Percentiles rank a stretch among this genome's conserved stretches.
Evolutionary conservation across 2,329 filamentous ascomycete species (phyloP).

Genomic region (Cordyceps fumosorosea): DNA sequence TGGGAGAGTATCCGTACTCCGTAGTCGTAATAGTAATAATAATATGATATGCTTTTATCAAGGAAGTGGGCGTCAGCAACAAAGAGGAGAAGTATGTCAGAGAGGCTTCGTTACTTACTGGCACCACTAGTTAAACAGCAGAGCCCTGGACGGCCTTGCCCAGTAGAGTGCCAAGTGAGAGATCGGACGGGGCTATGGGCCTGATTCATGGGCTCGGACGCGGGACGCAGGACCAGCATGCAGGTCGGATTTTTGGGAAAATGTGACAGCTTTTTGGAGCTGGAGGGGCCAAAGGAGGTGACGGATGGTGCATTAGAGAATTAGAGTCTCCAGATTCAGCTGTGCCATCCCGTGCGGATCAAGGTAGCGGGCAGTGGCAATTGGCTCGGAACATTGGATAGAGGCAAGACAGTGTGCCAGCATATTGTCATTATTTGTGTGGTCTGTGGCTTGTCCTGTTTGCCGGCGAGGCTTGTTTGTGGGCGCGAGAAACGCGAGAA

Average conservation of each 20-base stretch:
- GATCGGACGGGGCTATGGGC: slow-evolving; percentile 6
- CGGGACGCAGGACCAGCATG: not conserved
- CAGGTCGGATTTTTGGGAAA: not conserved
- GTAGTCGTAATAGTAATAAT: not conserved
- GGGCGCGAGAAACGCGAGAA: not conserved
- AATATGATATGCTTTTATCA: not conserved
- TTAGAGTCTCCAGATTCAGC: slow-evolving; percentile 4
- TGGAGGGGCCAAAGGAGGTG: not conserved
- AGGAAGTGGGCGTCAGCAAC: not conserved
- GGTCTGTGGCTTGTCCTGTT: not conserved
- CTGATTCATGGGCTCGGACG: slow-evolving; percentile 10
- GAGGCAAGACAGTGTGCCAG: not conserved
- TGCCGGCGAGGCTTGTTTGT: not conserved
- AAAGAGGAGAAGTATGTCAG: no score
- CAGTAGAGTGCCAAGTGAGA: not conserved
- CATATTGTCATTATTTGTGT: no score
- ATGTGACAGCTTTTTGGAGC: slow-evolving; percentile 2
- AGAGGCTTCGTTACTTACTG: no score
- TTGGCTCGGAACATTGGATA: not conserved
- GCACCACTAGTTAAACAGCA: no score
- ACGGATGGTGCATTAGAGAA: not conserved
- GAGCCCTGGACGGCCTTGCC: no score
- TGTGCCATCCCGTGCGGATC: not conserved
- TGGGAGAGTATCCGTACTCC: not conserved
- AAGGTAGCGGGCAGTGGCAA: not conserved